Percentiles rank a stretch among this genome's conserved stretches.
phyloP scores from a whole-genome alignment of 2,329 filamentous ascomycete species.

The Corynespora cassiicola region DNA sequence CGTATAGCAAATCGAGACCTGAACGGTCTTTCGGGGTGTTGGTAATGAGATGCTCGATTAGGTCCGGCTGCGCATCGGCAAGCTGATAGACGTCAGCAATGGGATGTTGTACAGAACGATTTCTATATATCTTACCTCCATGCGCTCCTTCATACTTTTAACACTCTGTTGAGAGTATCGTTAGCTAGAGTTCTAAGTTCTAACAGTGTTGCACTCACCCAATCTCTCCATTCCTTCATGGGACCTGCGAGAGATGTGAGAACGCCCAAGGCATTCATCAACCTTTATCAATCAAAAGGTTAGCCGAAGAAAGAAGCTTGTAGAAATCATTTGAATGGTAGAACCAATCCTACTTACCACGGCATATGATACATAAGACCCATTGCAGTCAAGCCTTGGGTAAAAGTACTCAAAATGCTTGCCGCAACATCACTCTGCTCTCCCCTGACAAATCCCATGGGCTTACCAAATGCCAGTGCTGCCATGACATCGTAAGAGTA shows the following conservation, averaged over 20 bases:
- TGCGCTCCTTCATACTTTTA: slow-evolving; percentile 26
- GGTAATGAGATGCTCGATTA: slow-evolving; percentile 30
- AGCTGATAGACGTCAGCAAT: slow-evolving; percentile 11
- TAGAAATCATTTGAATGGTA: too few species aligned
- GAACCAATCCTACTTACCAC: slow-evolving; percentile 15
- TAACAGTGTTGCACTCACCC: too few species aligned
- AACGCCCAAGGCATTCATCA: slow-evolving; percentile 29
- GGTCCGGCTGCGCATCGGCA: slow-evolving; percentile 23
- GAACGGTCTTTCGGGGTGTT: slow-evolving; percentile 17
- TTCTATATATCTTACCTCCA: slow-evolving; percentile 27
- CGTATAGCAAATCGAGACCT: slow-evolving; percentile 28
- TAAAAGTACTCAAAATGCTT: slow-evolving; percentile 40
- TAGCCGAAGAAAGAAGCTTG: too few species aligned
- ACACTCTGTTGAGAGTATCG: too few species aligned
- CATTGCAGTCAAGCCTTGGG: slow-evolving; percentile 24
- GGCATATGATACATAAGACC: slow-evolving; percentile 33
- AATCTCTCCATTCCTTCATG: slow-evolving; percentile 33
- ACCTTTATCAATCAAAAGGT: background rate
- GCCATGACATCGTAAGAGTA: slow-evolving; percentile 56
- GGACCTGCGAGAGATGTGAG: slow-evolving; percentile 28
- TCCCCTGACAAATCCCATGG: slow-evolving; percentile 48
- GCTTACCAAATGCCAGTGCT: slow-evolving; percentile 51
- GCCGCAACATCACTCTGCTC: slow-evolving; percentile 29
- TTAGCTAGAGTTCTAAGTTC: too few species aligned
- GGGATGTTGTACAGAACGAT: too few species aligned